A percentile compares a stretch with the other conserved stretches of the same genome.
Evolutionary conservation across 2,329 filamentous ascomycete species (phyloP).

Genomic region (Colletotrichum cuscutae): DNA sequence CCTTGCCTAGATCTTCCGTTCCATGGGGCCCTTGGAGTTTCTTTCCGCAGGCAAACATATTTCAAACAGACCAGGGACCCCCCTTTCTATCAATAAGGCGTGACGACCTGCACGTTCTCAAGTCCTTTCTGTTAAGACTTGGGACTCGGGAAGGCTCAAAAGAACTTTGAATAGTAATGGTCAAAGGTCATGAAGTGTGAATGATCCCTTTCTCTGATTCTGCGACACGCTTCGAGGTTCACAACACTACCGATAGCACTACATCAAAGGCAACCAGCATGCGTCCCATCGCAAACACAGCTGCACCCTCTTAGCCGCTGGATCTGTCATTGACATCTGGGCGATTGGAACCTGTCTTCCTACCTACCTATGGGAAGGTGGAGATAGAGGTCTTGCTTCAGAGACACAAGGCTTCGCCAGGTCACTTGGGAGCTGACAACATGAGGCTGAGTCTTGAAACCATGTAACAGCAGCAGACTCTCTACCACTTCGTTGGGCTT

Average conservation of each 20-base stretch:
- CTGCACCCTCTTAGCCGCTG: background rate
- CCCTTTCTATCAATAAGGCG: slow-evolving; percentile 12
- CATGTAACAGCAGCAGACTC: background rate
- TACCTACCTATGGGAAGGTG: background rate
- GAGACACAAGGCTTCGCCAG: background rate
- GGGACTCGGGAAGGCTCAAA: too few relatives aligned
- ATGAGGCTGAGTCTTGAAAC: background rate
- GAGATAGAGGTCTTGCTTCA: background rate
- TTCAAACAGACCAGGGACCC: slow-evolving; percentile 15
- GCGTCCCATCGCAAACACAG: slow-evolving; percentile 6
- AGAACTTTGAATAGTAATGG: background rate
- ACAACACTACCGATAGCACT: background rate
- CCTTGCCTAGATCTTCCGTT: slow-evolving; percentile 24
- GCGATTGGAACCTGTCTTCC: background rate
- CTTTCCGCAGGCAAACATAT: background rate
- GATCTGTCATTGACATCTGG: background rate
- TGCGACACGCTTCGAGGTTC: background rate
- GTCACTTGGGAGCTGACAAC: background rate
- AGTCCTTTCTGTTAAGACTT: slow-evolving; percentile 1
- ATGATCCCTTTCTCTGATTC: background rate
- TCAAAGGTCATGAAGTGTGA: background rate
- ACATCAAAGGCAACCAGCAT: background rate
- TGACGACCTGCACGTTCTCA: background rate
- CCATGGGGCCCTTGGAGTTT: background rate
- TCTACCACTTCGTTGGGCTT: background rate